Evolutionary conservation across 148 eudicot species (phyloP).

Genomic region (Drosera capensis): DNA sequence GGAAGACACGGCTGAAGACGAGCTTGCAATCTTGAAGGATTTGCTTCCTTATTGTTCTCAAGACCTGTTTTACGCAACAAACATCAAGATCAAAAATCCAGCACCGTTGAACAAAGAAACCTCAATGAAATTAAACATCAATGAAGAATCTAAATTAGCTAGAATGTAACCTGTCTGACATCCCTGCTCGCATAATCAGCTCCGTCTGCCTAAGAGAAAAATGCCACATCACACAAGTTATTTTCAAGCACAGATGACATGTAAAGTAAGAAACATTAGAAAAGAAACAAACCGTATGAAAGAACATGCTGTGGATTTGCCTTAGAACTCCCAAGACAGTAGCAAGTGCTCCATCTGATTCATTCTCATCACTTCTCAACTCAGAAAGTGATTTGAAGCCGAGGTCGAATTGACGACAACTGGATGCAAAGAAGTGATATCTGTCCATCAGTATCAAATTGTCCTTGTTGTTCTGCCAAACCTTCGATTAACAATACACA

Average conservation of each 20-base stretch:
- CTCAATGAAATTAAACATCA: background rate
- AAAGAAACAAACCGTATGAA: constrained; percentile 39
- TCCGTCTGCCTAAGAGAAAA: constrained; percentile 24
- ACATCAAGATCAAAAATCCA: background rate
- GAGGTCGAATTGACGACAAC: constrained; percentile 59
- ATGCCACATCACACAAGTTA: background rate
- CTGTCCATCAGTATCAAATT: constrained; percentile 88
- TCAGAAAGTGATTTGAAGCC: constrained; percentile 53
- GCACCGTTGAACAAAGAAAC: background rate
- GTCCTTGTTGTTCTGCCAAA: constrained; percentile 77
- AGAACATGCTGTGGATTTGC: constrained; percentile 50
- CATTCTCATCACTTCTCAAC: constrained; percentile 70
- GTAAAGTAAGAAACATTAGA: background rate
- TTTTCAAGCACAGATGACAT: background rate
- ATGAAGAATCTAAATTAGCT: background rate
- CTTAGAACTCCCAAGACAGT: constrained; percentile 54
- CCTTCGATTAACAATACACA: constrained; percentile 24
- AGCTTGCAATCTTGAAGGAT: constrained; percentile 44
- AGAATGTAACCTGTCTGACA: constrained; percentile 48
- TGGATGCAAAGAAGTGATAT: constrained; percentile 77
- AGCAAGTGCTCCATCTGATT: constrained; percentile 78
- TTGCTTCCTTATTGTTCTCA: constrained; percentile 41
- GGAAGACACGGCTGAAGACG: constrained; percentile 59
- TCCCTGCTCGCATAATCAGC: constrained; percentile 39
- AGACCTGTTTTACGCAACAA: constrained; percentile 27